Evolutionary conservation across 2,329 filamentous ascomycete species (phyloP), one percentile per base, ranked within the genome.

Genomic region (Hypocreales sp.): DNA sequence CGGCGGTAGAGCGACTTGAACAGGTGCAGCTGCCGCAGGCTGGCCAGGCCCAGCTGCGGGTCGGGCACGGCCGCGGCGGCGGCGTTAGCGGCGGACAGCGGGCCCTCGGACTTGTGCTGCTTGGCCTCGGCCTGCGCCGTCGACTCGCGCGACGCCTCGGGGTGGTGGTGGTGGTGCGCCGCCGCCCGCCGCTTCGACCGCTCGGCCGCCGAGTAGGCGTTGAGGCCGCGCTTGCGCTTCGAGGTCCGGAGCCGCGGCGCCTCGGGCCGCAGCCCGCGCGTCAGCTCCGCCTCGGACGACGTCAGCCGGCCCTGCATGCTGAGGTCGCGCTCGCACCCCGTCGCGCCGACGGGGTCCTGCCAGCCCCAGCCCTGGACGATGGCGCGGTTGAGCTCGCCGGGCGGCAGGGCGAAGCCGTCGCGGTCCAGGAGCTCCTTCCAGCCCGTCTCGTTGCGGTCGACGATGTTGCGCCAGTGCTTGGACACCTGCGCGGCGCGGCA

Each of bases 1-100:
- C 90, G 77, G 35, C 87, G 82, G 47, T 95, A 98, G 5, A 98
- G 67, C 0, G 87, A 92, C 51, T 98, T 98, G 67, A 82, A 95
- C 2, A 98, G 70, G 50, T 95, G 90, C 32, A 95, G 68, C 40
- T 78, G 79, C 24, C 79, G 73, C 19, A 98, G 59, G 40, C 74
- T 79, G 4, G 81, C 61, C 5, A 95, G 53, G 9, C 86, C 86
- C 22, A 92, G 60, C 23, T 78, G 67, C 6, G 84, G 84, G 43
- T 87, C 79, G 2, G 83, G 80, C 10, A 94, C 74, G 8, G 83
- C 81, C 18, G 74, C 48, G 4, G 77, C 76, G n/a, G 90, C 90
- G 30, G 82, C 79, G 43, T 73, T 83, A 17, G 87, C 87, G 27
- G 80, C 82, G 27, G 81, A 84, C 38, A 86, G 76, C 2, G 87